These are phyloP conservation scores for Aspergillus flavus DNA, from an alignment of 2,329 filamentous ascomycete genomes.

Conservation along the genomic window DNA sequence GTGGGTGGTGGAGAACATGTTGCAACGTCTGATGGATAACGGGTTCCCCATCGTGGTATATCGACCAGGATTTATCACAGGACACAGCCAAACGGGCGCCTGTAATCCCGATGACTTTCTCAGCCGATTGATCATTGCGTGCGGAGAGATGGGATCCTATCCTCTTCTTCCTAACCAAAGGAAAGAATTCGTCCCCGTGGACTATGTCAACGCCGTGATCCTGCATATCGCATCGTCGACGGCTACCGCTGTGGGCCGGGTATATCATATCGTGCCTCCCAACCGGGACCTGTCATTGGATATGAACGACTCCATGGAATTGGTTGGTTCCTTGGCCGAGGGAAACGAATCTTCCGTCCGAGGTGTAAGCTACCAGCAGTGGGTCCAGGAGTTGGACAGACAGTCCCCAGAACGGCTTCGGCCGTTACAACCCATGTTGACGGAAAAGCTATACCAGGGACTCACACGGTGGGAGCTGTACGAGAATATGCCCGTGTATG, in stretches of 20 bases:
- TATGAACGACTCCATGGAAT: constrained; percentile 4
- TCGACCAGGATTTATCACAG: constrained; percentile 78
- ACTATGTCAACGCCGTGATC: constrained; percentile 25
- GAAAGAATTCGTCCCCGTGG: constrained; percentile 31
- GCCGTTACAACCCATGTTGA: constrained; percentile 26
- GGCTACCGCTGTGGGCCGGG: constrained; percentile 14
- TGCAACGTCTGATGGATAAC: constrained; percentile 70
- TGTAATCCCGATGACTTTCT: constrained; percentile 81
- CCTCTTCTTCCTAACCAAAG: constrained; percentile 27
- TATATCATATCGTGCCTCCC: constrained; percentile 26
- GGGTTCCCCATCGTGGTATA: constrained; percentile 73
- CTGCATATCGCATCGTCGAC: constrained; percentile 24
- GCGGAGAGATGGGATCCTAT: constrained; percentile 65
- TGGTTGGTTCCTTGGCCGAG: not conserved
- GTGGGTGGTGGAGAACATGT: constrained; percentile 70
- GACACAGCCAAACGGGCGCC: constrained; percentile 64
- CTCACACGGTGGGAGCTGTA: constrained; percentile 30
- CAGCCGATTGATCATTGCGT: constrained; percentile 77
- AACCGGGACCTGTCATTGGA: constrained; percentile 20
- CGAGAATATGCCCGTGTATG: constrained; percentile 29
- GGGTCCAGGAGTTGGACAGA: constrained; percentile 16
- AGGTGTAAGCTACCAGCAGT: constrained; percentile 19
- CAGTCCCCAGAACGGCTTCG: constrained; percentile 7
- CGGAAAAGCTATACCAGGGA: constrained; percentile 25
- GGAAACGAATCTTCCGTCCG: not conserved